These are phyloP conservation scores for Leptographium lundbergii DNA, from an alignment of 2,329 filamentous ascomycete species.

Conservation along the genomic window DNA sequence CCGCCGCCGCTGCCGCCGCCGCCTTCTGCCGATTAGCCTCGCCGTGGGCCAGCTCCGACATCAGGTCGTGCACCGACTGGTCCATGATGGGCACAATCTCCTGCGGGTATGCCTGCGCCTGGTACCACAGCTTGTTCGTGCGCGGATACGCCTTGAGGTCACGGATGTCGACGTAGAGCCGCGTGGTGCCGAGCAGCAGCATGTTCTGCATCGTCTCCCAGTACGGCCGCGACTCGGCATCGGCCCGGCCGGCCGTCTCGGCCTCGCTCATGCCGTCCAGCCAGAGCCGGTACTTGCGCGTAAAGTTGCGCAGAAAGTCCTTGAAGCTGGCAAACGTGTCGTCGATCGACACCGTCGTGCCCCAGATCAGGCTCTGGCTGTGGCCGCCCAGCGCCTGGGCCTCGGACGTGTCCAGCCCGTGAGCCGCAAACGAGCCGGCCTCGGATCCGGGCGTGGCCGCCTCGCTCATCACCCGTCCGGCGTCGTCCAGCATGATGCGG, in stretches of 20 bases:
- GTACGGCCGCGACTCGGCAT: constrained; percentile 71
- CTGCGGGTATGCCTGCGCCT: constrained; percentile 84
- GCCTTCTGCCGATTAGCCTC: constrained; percentile 59
- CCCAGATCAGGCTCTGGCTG: constrained; percentile 82
- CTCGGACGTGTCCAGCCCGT: constrained; percentile 78
- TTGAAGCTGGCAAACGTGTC: constrained; percentile 82
- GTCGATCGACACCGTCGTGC: constrained; percentile 87
- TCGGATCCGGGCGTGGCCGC: constrained; percentile 36
- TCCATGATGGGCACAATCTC: constrained; percentile 97
- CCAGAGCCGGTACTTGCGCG: constrained; percentile 88
- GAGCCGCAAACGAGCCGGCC: constrained; percentile 46
- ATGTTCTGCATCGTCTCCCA: constrained; percentile 78
- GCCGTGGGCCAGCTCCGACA: constrained; percentile 76
- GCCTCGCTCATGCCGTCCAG: constrained; percentile 71
- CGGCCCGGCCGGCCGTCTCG: constrained; percentile 55
- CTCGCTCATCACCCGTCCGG: constrained; percentile 44
- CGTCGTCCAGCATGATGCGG: constrained; percentile 43
- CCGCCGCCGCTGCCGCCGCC: constrained; percentile 17
- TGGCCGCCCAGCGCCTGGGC: constrained; percentile 76
- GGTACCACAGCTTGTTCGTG: constrained; percentile 89
- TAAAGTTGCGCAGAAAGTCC: constrained; percentile 85
- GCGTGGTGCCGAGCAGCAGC: constrained; percentile 71
- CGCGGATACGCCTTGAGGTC: constrained; percentile 89
- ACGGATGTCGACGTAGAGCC: constrained; percentile 75
- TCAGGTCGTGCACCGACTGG: constrained; percentile 81